Base-by-base conservation (phyloP, 2,329 filamentous ascomycete species). In the Leptographium wingfieldii region DNA sequence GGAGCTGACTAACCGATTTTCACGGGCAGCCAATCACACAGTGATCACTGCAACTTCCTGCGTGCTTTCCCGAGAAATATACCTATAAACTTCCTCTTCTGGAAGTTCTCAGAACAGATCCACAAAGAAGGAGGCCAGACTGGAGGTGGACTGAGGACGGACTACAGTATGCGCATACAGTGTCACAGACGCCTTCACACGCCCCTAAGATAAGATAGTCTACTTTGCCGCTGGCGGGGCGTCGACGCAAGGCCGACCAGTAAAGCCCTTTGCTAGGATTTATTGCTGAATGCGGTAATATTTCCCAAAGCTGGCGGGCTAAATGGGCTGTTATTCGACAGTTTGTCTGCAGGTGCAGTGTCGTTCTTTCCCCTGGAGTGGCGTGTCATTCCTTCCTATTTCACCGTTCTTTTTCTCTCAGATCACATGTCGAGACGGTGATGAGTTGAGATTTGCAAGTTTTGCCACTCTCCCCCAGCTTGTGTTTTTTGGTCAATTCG, bases 201-300 rank as follows among this genome's bases (percentile, higher is more conserved):
- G 4, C 40, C 5, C 3, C 25, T 51, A 29, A 51, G 48, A 51
- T 27, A 51, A 27, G 38, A 16, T 40, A 22, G 22, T 22, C 22
- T 22, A 19, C 19, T 43, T 43, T 35, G 33, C 40, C 40, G 19
- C 19, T 29, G 22, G 48, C 14, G 48, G 48, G 48, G 48, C 22
- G 12, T 25, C 9, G 46, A 11, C n/a, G 19, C 4, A 11, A 49
- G 25, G 9, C 25, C 10, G 2, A 22, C 55, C 55, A 46, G 22
- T 55, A 27, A 43, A 27, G 25, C 1, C 10, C 33, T 55, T 43
- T 9, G 2, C 52, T 11, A 25, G 35, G 14, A 29, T 22, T 29
- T 56, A 56, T 56, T 56, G 33, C 55, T 40, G 35, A 46, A 56
- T 46, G 16, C 33, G 38, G 55, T 56, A 56, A 56, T 56, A 38